These are phyloP conservation scores for Didymellaceae sp. DNA, from an alignment of 2,329 filamentous ascomycete genomes.

Conservation along the genomic window DNA sequence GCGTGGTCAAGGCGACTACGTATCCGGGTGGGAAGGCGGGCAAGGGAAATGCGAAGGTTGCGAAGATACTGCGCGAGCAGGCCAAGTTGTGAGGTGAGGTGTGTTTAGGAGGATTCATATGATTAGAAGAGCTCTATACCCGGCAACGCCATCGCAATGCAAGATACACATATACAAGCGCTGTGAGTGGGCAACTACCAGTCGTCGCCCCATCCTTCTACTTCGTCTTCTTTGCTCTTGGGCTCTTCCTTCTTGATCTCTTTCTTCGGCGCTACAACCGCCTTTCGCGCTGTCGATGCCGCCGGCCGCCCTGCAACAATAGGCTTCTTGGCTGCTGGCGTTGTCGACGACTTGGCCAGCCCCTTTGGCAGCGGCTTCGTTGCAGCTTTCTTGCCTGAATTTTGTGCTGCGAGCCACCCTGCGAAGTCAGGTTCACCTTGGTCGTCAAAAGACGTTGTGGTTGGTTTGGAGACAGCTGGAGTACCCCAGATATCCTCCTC, in stretches of 20 bases:
- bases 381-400: slow-evolving; percentile 69
- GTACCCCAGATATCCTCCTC: slow-evolving; percentile 61
- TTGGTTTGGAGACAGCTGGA: slow-evolving; percentile 49
- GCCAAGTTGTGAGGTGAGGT: neutral
- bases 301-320: slow-evolving; percentile 39
- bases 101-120: no score
- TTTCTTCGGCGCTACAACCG: slow-evolving; percentile 37
- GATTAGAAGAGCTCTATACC: neutral
- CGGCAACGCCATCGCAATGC: slow-evolving; percentile 31
- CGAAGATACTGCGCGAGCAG: neutral
- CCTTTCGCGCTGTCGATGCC: slow-evolving; percentile 40
- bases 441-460: slow-evolving; percentile 72
- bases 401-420: slow-evolving; percentile 89
- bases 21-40: slow-evolving; percentile 19
- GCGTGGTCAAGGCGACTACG: slow-evolving; percentile 16
- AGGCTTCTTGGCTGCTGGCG: slow-evolving; percentile 43
- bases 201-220: slow-evolving; percentile 49
- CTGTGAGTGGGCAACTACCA: slow-evolving; percentile 33
- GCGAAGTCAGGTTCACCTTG: slow-evolving; percentile 93
- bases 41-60: slow-evolving; percentile 17
- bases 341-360: slow-evolving; percentile 64
- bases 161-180: neutral
- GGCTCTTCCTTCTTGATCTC: slow-evolving; percentile 42
- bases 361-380: slow-evolving; percentile 84
- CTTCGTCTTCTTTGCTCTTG: slow-evolving; percentile 35